Percentiles rank a stretch among this genome's conserved stretches.
phyloP scores from a whole-genome alignment of 2,329 filamentous ascomycete species.

The Ophiostoma novo-ulmi region DNA sequence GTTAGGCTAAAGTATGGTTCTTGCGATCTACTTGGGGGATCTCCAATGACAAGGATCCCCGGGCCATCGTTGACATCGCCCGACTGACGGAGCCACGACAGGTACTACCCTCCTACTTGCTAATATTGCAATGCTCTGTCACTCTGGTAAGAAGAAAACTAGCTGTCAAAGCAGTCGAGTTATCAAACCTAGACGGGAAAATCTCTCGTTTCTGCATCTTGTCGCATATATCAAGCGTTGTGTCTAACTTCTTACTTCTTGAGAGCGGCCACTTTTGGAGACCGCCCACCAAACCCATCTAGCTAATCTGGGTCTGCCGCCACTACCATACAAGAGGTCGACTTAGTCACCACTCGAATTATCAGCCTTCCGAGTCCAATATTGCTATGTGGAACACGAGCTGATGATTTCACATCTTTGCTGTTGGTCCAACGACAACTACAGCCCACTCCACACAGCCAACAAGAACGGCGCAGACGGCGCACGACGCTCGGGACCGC shows the following conservation, averaged over 20 bases:
- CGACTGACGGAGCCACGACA: not conserved
- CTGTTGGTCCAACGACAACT: not conserved
- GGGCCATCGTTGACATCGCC: constrained; percentile 5
- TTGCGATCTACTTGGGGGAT: not conserved
- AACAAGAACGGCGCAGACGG: not conserved
- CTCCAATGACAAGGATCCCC: constrained; percentile 2
- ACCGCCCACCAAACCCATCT: not conserved
- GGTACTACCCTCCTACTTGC: not conserved
- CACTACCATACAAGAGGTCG: not conserved
- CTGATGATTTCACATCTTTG: not conserved
- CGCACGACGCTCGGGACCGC: not conserved
- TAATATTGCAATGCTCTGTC: not conserved
- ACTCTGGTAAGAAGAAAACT: not conserved
- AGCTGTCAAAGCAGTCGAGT: not conserved
- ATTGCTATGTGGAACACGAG: no score
- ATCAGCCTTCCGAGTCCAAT: no score
- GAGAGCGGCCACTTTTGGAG: not conserved
- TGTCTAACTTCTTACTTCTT: not conserved
- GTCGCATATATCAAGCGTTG: not conserved
- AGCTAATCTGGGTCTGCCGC: not conserved
- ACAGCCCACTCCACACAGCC: not conserved
- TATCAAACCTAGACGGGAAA: not conserved
- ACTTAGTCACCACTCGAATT: no score
- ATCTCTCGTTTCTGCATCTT: not conserved
- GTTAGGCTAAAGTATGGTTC: not conserved